Conservation (phyloP, 495 filamentous ascomycete genomes). For the Rhypophila decipiens region DNA sequence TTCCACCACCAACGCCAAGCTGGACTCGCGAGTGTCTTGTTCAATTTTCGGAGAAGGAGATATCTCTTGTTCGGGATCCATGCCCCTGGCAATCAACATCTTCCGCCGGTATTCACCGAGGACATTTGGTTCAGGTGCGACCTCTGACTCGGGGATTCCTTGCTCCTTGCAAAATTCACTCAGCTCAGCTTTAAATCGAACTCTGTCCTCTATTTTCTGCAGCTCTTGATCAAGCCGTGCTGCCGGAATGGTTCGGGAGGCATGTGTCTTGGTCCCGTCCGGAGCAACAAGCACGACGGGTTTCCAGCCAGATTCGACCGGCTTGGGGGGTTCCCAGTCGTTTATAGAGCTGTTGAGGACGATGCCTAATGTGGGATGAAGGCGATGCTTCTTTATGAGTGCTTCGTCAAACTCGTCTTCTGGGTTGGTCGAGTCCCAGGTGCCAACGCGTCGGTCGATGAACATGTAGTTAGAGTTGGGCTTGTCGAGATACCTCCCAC, state of each 20-base stretch:
- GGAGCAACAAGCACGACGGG: conserved; percentile 32
- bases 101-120: conserved; percentile 22
- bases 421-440: conserved; percentile 36
- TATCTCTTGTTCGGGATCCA: conserved; percentile 21
- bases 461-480: conserved; percentile 37
- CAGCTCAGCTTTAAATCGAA: conserved; percentile 14
- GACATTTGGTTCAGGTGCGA: conserved; percentile 26
- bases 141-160: conserved; percentile 26
- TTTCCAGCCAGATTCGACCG: conserved; percentile 25
- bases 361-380: conserved; percentile 39
- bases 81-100: conserved; percentile 13
- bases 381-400: conserved; percentile 32
- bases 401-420: conserved; percentile 35
- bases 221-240: conserved; percentile 26
- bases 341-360: conserved; percentile 33
- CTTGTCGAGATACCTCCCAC: conserved; percentile 34
- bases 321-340: conserved; percentile 25
- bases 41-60: conserved; percentile 2
- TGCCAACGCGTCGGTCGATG: conserved; percentile 33
- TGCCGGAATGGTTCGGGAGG: conserved; percentile 33
- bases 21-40: conserved; percentile 1
- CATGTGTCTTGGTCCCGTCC: conserved; percentile 23
- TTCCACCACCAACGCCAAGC: too few species aligned
- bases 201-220: conserved; percentile 12
- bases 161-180: conserved; percentile 22